Evolutionary conservation across 106 monocot genomes (phyloP).

Genomic region (Dendrobium huoshanense): DNA sequence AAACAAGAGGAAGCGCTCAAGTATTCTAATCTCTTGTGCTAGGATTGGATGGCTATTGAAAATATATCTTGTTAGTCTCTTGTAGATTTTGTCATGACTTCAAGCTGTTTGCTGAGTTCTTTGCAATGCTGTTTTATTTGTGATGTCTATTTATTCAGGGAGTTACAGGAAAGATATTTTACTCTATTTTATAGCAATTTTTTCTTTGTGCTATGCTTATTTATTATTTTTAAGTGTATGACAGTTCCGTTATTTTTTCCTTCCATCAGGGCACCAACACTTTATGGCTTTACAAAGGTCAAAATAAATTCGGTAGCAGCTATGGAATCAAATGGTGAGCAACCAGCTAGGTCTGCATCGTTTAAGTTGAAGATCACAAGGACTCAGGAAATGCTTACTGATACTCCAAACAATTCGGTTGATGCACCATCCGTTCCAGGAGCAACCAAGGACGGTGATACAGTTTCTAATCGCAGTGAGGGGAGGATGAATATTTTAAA

Average conservation of each 20-base stretch:
- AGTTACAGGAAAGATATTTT: no score
- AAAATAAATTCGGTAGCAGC: constrained; percentile 14
- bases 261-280: constrained; percentile 69
- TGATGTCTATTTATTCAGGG: no score
- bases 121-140: no score
- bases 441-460: constrained; percentile 45
- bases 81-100: no score
- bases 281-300: constrained; percentile 55
- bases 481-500: constrained; percentile 65
- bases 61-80: no score
- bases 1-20: no score
- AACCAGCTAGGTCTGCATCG: constrained; percentile 26
- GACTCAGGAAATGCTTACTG: constrained; percentile 32
- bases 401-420: constrained; percentile 21
- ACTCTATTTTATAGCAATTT: no score
- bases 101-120: no score
- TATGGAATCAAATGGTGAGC: constrained; percentile 35
- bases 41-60: no score
- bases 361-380: constrained; percentile 32
- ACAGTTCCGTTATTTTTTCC: neutral
- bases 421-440: constrained; percentile 16
- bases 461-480: constrained; percentile 63
- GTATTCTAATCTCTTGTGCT: no score
- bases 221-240: neutral
- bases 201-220: neutral